Evolutionary conservation across 164 flowering plant genomes (phyloP), one percentile per base, ranked within the genome.

Genomic region (Brasenia schreberi): DNA sequence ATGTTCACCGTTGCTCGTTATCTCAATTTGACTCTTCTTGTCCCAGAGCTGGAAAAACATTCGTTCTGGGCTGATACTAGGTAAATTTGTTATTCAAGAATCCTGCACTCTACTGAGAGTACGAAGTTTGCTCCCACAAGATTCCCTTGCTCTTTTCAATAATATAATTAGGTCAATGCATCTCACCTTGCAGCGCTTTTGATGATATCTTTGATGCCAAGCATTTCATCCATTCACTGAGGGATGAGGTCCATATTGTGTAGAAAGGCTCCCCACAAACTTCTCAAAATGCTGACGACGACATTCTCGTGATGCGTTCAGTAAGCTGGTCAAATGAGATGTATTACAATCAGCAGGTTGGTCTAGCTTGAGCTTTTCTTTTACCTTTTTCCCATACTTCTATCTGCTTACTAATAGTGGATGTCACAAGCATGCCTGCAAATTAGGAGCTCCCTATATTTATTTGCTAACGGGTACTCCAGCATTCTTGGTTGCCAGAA

Each of bases 31-130:
- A 92, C 98, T 23, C 75, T 90, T 70, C 78, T 92, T 65, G 83
- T 92, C 74, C 98, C 98, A 19, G 90, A 90, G 78, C 96, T 92
- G 62, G 98, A 92, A 70, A 92, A 90, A 71, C 77, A 79, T 70
- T 92, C 98, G 18, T 92, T 92, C 69, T 92, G 98, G 98, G 84
- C 95, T 16, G 98, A 92, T 71, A 83, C 88, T 23, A 91, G 97
- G 97, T 87, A 74, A 18, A 58, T 60, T n/a, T 60, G 27, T 60
- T 10, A 1, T 44, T 66, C 5, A 59, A 66, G 23, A 27, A 0
- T 58, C 17, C 56, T 67, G 2, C 18, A 19, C 63, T 61, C 33
- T n/a, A 18, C 18, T 42, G 1, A 39, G 7, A 5, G 19, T 53
- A 18, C 5, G 14, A 43, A 14, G 16, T 56, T 27, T 33, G 11